Percentiles rank a stretch among this genome's conserved stretches.
These are phyloP conservation scores for Penicillium daleae DNA, from an alignment of 495 filamentous ascomycete species.

Conservation along the genomic window DNA sequence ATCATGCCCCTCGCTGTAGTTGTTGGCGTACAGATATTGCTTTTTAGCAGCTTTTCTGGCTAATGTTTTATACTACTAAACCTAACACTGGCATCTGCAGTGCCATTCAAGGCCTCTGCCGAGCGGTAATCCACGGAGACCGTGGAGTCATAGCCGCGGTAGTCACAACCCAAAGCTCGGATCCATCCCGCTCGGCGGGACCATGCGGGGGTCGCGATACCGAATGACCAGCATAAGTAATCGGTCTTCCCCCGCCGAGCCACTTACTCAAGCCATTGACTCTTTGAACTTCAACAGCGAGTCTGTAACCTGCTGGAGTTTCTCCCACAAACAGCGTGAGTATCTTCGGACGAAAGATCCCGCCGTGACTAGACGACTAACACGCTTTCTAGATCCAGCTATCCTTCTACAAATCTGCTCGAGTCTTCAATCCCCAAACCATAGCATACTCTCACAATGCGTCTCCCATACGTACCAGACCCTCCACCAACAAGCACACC, in stretches of 20 bases:
- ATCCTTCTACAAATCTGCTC: neutral
- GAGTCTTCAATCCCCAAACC: neutral
- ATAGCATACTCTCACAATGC: conserved; percentile 54
- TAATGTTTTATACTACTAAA: neutral
- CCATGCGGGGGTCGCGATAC: conserved; percentile 27
- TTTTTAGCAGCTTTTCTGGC: neutral
- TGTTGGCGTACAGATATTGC: neutral
- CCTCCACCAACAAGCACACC: conserved; percentile 53
- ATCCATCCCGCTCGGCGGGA: conserved; percentile 22
- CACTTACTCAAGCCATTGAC: neutral
- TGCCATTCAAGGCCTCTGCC: neutral
- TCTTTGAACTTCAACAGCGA: neutral
- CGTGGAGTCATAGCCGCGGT: conserved; percentile 4
- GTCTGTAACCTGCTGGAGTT: neutral
- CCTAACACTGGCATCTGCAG: neutral
- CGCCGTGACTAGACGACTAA: neutral
- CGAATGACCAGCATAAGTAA: conserved; percentile 14
- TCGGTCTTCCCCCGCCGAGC: neutral
- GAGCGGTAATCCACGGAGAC: neutral
- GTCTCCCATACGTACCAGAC: conserved; percentile 68
- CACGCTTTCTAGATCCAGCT: neutral
- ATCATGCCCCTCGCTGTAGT: neutral
- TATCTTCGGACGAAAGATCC: neutral
- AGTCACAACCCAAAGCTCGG: neutral
- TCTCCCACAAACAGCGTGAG: neutral